These are phyloP conservation scores for Fusarium heterosporum DNA, from an alignment of 2,329 filamentous ascomycete genomes.

Conservation along the genomic window DNA sequence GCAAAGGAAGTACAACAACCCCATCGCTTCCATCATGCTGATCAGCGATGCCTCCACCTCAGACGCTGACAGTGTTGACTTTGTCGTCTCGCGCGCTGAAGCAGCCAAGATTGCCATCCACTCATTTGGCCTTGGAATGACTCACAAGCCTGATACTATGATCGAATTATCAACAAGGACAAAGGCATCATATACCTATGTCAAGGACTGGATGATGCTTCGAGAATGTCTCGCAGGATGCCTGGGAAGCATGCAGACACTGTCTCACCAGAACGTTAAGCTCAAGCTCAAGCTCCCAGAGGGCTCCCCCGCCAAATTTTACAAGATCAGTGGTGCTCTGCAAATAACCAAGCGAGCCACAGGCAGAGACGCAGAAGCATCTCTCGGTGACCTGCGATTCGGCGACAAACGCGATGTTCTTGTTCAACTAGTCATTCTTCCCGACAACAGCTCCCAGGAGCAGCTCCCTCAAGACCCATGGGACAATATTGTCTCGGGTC, in stretches of 20 bases:
- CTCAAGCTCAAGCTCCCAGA: slow-evolving; percentile 93
- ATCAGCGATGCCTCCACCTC: slow-evolving; percentile 98
- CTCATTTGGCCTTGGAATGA: slow-evolving; percentile 95
- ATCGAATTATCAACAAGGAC: slow-evolving; percentile 95
- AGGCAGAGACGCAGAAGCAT: slow-evolving; percentile 92
- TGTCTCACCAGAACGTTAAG: slow-evolving; percentile 98
- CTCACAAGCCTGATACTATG: slow-evolving; percentile 98
- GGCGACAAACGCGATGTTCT: slow-evolving; percentile 95
- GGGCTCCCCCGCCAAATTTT: slow-evolving; percentile 96
- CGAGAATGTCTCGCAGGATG: slow-evolving; percentile 95
- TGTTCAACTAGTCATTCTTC: slow-evolving; percentile 91
- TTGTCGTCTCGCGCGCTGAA: slow-evolving; percentile 95
- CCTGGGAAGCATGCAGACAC: slow-evolving; percentile 88
- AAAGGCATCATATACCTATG: slow-evolving; percentile 97
- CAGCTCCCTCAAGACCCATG: slow-evolving; percentile 92
- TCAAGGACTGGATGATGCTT: slow-evolving; percentile 99
- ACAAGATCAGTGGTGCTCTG: slow-evolving; percentile 96
- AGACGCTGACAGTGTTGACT: slow-evolving; percentile 94
- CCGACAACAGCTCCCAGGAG: slow-evolving; percentile 85
- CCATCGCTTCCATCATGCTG: slow-evolving; percentile 92
- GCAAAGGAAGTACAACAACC: slow-evolving; percentile 96
- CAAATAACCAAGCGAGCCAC: slow-evolving; percentile 97
- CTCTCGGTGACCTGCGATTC: slow-evolving; percentile 90
- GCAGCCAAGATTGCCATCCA: slow-evolving; percentile 98
- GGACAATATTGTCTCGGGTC: slow-evolving; percentile 95